Evolutionary conservation across 768 basidiomycete species (phyloP), one percentile per base, ranked within the genome.

Genomic region (Mycena galericulata): DNA sequence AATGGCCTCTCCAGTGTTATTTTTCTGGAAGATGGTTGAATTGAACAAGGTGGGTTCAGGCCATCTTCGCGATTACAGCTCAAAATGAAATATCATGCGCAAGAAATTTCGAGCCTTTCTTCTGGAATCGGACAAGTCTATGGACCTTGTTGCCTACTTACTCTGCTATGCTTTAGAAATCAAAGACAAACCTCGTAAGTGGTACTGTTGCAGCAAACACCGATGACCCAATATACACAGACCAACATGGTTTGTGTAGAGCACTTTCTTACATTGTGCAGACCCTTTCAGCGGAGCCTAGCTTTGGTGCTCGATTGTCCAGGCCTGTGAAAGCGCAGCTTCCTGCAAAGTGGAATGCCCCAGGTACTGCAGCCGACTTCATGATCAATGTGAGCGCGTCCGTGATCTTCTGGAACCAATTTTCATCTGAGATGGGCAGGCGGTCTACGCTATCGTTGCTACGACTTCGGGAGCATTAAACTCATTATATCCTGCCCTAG

Each of bases 1-100:
- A 47, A 34, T 47, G 36, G 20, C 34, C 6, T 12, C 17, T 29
- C 10, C 70, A 93, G 94, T 94, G 45, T 83, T 93, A 15, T 83
- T 95, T 62, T 86, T 97, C 55, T 98, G 97, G 97, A 94, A 96
- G 79, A 88, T 95, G 78, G 82, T 98, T 41, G 97, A 98, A 70
- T 79, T 95, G 26, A 99, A 99, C 82, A 98, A 95, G 85, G 96
- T 96, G 46, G 36, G 81, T 69, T 32, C 20, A 32, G 51, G 14
- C n/a, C n/a, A 45, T 10, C 10, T 17, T 24, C 30, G 46, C 49
- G 26, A 36, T 50, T 20, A 6, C 40, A 7, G 32, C 20, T 34
- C n/a, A n/a, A n/a, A 36, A 40, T 18, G 51, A 27, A 70, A 22
- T 26, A 65, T 18, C 24, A 22, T 63, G 40, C 56, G 45, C n/a